Base-by-base conservation (phyloP, 768 basidiomycete species). In the Boletus speciosus region DNA sequence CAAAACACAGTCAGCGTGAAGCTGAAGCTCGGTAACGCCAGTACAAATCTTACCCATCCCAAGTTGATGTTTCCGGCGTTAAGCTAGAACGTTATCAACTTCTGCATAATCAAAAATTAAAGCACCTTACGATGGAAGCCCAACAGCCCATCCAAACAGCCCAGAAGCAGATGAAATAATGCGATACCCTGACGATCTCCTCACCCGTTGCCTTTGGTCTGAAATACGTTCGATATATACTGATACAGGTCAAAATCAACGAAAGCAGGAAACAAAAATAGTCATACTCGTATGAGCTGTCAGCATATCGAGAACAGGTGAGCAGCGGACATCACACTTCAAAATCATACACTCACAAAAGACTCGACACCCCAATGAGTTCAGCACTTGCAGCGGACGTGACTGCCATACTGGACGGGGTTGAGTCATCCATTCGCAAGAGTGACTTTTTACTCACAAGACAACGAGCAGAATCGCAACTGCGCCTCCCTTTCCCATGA, bases 371-470 rank as follows among this genome's bases (percentile, higher is more conserved):
- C 6, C 74, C 77, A 36, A 78, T 77, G 34, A 78, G 67, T 56
- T 79, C 78, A 10, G 78, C 69, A 58, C 74, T 75, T 15, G 75
- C 71, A 7, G 78, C 74, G 34, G 74, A 74, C 5, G 78, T 79
- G 16, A 78, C 78, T 11, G 77, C 78, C 78, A 77, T 78, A 55
- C 71, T 71, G 19, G 35, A 46, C 11, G 29, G 19, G 27, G 21
- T 37, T 54, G 15, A 50, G 52, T 8, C 34, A 23, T 16, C 25
- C 14, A 37, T 25, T 48, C n/a, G n/a, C 25, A 6, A 27, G 21
- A 8, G 7, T 4, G 3, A 36, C 14, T 23, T 5, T 42, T 36
- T 11, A 53, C 71, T 49, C 50, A 66, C 62, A 79, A 78, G 19
- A 77, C 72, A 3, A 78, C 76, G 14, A 80, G 65, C 1, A 79